A percentile compares a stretch with the other conserved stretches of the same genome.
These are phyloP conservation scores for Boletus eberwhitei DNA, from an alignment of 768 basidiomycete genomes.

Conservation along the genomic window DNA sequence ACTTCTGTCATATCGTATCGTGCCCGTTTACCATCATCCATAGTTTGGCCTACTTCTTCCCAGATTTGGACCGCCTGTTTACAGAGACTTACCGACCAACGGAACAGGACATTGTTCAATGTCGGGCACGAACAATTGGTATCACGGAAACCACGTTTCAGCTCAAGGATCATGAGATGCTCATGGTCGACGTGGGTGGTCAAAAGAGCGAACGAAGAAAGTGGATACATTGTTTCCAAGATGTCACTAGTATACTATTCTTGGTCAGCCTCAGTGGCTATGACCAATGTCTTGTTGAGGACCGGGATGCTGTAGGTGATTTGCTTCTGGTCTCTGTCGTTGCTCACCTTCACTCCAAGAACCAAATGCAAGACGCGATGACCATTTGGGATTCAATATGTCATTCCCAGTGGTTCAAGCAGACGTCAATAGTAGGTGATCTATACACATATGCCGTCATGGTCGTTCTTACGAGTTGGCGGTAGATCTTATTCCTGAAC, in stretches of 20 bases:
- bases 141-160: constrained; percentile 87
- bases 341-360: constrained; percentile 41
- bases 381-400: constrained; percentile 99
- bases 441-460: not conserved
- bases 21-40: not conserved
- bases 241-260: constrained; percentile 91
- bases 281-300: constrained; percentile 92
- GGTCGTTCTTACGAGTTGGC: not conserved
- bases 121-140: constrained; percentile 84
- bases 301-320: constrained; percentile 76
- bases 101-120: constrained; percentile 86
- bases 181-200: constrained; percentile 92
- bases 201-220: constrained; percentile 92
- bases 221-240: constrained; percentile 95
- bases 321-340: not conserved
- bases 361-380: constrained; percentile 99
- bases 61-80: constrained; percentile 78
- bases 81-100: constrained; percentile 65
- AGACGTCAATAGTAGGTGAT: constrained; percentile 78
- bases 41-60: constrained; percentile 75
- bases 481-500: constrained; percentile 89
- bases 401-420: constrained; percentile 96
- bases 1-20: not conserved
- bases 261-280: constrained; percentile 89
- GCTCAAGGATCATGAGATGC: constrained; percentile 75